Conservation (phyloP, 345 rosid species). For the Salix brachista region DNA sequence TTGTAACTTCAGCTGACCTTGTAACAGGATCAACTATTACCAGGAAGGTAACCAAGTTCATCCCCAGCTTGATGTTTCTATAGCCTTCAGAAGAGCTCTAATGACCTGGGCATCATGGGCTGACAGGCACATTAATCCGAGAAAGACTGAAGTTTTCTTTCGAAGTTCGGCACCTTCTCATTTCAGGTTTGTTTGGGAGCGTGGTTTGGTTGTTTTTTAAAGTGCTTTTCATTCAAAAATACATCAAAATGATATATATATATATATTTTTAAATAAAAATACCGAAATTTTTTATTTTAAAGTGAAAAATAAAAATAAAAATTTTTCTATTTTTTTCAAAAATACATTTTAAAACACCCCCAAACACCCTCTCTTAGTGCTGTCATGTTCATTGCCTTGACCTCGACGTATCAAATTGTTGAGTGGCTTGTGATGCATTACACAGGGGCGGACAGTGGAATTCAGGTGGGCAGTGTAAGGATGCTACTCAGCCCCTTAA, state of each 20-base stretch:
- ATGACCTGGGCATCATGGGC: constrained; percentile 91
- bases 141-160: constrained; percentile 75
- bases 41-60: constrained; percentile 74
- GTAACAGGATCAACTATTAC: constrained; percentile 75
- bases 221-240: too few species aligned
- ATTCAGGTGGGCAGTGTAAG: constrained; percentile 77
- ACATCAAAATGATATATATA: too few species aligned
- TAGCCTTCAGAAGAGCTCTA: constrained; percentile 73
- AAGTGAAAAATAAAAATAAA: too few species aligned
- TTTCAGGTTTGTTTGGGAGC: constrained; percentile 55
- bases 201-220: too few species aligned
- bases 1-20: neutral
- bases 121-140: constrained; percentile 56
- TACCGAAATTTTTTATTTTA: too few species aligned
- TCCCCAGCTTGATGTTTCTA: constrained; percentile 65
- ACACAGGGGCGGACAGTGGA: constrained; percentile 80
- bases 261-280: too few species aligned
- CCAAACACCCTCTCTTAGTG: too few species aligned
- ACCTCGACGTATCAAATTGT: neutral
- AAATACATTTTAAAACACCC: too few species aligned
- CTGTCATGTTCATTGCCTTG: neutral
- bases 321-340: too few species aligned
- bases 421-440: neutral
- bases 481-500: constrained; percentile 62
- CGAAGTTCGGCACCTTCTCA: constrained; percentile 79